phyloP scores from a whole-genome alignment of 2,329 filamentous ascomycete species.

The Aspergillus quadrilineatus region DNA sequence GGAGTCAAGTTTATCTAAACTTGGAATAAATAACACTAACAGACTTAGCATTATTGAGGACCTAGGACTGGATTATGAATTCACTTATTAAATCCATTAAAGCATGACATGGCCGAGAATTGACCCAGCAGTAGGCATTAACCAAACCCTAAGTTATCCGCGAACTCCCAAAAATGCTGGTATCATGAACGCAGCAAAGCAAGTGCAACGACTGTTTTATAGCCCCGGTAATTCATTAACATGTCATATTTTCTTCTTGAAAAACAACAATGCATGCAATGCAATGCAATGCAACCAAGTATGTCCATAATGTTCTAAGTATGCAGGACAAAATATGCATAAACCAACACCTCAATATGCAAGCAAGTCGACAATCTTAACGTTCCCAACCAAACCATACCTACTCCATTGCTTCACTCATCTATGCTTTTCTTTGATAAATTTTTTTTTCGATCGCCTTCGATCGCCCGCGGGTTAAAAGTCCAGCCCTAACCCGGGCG shows the following conservation, averaged over 20 bases:
- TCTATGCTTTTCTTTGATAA: neutral
- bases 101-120: no score
- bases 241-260: neutral
- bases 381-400: neutral
- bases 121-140: no score
- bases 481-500: neutral
- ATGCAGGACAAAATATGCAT: neutral
- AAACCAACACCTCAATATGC: slow-evolving; percentile 1
- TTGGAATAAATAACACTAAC: neutral
- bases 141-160: neutral
- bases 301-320: neutral
- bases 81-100: no score
- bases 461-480: neutral
- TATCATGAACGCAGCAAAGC: neutral
- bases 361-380: neutral
- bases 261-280: neutral
- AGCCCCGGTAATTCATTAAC: neutral
- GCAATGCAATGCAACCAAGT: neutral
- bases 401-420: slow-evolving; percentile 15
- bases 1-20: neutral
- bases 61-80: no score
- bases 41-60: neutral
- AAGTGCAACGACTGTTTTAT: neutral
- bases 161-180: no score
- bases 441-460: neutral